A percentile compares a stretch with the other conserved stretches of the same genome.
These are phyloP conservation scores for Carex littledalei DNA, from an alignment of 176 grass and related monocot species.

Conservation along the genomic window DNA sequence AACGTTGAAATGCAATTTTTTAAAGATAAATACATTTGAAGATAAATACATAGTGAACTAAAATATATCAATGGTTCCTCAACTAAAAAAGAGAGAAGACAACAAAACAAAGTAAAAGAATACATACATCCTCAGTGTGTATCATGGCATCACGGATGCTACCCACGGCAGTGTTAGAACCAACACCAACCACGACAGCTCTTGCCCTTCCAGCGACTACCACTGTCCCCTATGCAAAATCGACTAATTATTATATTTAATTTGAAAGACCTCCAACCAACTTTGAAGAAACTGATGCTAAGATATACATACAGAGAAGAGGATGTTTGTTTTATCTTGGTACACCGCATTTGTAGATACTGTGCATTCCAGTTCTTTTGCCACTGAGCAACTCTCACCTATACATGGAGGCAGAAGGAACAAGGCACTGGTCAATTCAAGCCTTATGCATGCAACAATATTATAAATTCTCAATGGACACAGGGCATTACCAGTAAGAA, in stretches of 20 bases:
- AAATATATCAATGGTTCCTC: background rate
- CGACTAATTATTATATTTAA: background rate
- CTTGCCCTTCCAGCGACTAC: slow-evolving; percentile 92
- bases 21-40: background rate
- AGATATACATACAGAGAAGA: slow-evolving; percentile 74
- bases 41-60: background rate
- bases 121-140: slow-evolving; percentile 85
- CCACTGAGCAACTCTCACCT: slow-evolving; percentile 99
- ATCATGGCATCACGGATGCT: slow-evolving; percentile 99
- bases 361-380: slow-evolving; percentile 79
- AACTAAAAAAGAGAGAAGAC: background rate
- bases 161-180: slow-evolving; percentile 95
- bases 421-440: background rate
- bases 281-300: background rate
- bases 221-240: slow-evolving; percentile 68
- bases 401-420: slow-evolving; percentile 10
- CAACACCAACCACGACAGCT: slow-evolving; percentile 85
- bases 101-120: background rate
- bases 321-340: slow-evolving; percentile 98
- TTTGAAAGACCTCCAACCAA: background rate
- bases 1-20: background rate
- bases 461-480: slow-evolving; percentile 6
- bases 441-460: slow-evolving; percentile 21
- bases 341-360: slow-evolving; percentile 88
- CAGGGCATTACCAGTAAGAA: slow-evolving; percentile 78